Base-by-base conservation (phyloP, 495 filamentous ascomycete species). In the Neurospora sp. region DNA sequence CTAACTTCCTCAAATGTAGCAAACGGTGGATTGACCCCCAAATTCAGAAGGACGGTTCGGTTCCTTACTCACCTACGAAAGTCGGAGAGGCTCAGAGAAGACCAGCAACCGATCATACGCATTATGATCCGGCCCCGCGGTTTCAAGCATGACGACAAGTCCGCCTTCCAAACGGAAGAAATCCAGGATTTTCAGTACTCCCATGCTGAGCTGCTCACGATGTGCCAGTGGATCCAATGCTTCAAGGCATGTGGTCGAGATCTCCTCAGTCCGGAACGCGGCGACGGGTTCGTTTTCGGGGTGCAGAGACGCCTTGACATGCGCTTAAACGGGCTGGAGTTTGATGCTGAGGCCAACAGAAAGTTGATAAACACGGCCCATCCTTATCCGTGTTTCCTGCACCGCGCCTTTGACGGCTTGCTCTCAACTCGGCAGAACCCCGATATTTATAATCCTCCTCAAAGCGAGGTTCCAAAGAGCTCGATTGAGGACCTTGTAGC, bases 221-320 rank as follows among this genome's bases (percentile, higher is more conserved):
- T 86, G 17, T 12, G 2, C 2, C 41, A 22, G 0, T 83, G 20
- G 10, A 59, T 59, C 10, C 20, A 59, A 59, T 10, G 14, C 4
- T 59, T 86, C 53, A 78, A 74, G 42, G 42, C 72, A 7, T 71
- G 72, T 0, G 76, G 77, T 3, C 22, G 3, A 35, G 53, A 17
- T 61, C 35, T 80, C 4, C 45, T 84, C 2, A 44, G 73, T n/a
- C 48, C 73, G 16, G 69, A 42, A 0, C 76, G 74, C 9, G 83
- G 82, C 3, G 84, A 86, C 61, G 84, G 84, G 20, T 86, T 86
- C 70, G 84, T 86, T 3, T 83, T 86, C 76, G 84, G 84, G 2
- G 72, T 82, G 2, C 72, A 2, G 5, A 2, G 22, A 20, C n/a
- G 69, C 14, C 1, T 16, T 10, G 14, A 20, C n/a, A 16, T 5